phyloP scores from a whole-genome alignment of 2,329 filamentous ascomycete genomes.

The Arthroderma sp. region DNA sequence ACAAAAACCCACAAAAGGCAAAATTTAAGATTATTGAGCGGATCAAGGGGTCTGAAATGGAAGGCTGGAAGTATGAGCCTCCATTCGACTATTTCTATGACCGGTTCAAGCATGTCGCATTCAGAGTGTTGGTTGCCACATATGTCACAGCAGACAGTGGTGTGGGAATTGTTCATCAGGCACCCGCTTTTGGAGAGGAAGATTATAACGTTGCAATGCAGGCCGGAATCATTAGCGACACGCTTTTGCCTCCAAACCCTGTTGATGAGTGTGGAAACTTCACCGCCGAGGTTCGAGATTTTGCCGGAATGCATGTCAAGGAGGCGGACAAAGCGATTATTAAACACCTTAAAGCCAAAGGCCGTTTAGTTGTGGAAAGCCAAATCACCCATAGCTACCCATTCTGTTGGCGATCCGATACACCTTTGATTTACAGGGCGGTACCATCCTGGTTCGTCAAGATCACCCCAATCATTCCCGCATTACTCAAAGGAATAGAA shows the following conservation, averaged over 20 bases:
- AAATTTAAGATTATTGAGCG: conserved; percentile 75
- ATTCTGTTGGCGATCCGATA: conserved; percentile 91
- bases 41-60: conserved; percentile 69
- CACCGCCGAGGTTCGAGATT: conserved; percentile 63
- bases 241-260: conserved; percentile 72
- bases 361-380: conserved; percentile 68
- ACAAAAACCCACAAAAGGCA: conserved; percentile 92
- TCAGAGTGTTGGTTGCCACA: conserved; percentile 66
- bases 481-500: conserved; percentile 85
- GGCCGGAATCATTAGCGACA: conserved; percentile 62
- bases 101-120: conserved; percentile 72
- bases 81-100: conserved; percentile 84
- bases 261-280: conserved; percentile 77
- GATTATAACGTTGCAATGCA: conserved; percentile 78
- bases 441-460: conserved; percentile 93
- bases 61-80: conserved; percentile 79
- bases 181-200: conserved; percentile 88
- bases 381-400: conserved; percentile 86
- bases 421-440: conserved; percentile 80
- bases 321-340: conserved; percentile 86
- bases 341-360: conserved; percentile 66
- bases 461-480: conserved; percentile 66
- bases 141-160: conserved; percentile 86
- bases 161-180: conserved; percentile 87
- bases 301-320: conserved; percentile 79